These are phyloP conservation scores for Pyronema domesticum DNA, from an alignment of 495 filamentous ascomycete genomes.

Conservation along the genomic window DNA sequence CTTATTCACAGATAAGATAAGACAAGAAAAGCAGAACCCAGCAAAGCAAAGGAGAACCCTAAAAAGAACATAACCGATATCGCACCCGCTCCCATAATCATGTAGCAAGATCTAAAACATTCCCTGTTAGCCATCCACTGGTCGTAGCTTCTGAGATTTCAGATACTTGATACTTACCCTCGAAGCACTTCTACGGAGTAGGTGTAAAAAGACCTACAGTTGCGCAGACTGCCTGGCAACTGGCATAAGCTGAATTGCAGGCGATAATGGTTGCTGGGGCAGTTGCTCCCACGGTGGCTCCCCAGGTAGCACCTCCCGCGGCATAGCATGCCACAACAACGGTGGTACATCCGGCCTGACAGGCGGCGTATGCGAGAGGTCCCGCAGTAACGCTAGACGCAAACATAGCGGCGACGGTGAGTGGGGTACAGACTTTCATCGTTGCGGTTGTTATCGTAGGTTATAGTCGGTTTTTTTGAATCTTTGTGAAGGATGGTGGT, in stretches of 20 bases:
- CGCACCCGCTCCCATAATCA: too few relatives aligned
- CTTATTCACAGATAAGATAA: too few relatives aligned
- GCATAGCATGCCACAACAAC: slow-evolving; percentile 37
- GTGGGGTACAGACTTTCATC: not conserved
- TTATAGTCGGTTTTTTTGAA: too few relatives aligned
- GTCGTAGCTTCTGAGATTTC: too few relatives aligned
- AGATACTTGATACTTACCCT: too few relatives aligned
- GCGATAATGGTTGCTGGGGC: slow-evolving; percentile 30
- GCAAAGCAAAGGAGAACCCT: too few relatives aligned
- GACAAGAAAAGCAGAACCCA: too few relatives aligned
- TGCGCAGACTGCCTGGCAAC: slow-evolving; percentile 34
- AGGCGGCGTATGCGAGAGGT: slow-evolving; percentile 30
- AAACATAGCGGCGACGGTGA: not conserved
- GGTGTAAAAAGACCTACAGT: slow-evolving; percentile 11
- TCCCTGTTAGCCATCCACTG: too few relatives aligned
- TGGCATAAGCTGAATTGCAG: slow-evolving; percentile 35
- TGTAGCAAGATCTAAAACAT: too few relatives aligned
- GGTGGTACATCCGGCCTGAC: slow-evolving; percentile 33
- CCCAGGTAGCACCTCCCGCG: slow-evolving; percentile 33
- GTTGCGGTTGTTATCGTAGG: not conserved
- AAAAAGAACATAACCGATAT: too few relatives aligned
- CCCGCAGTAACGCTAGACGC: slow-evolving; percentile 20
- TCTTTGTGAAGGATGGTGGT: too few relatives aligned
- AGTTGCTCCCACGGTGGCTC: slow-evolving; percentile 27
- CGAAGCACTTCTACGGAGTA: slow-evolving; percentile 2